phyloP scores from a whole-genome alignment of 257 asterid genomes.

The Asclepias syriaca region DNA sequence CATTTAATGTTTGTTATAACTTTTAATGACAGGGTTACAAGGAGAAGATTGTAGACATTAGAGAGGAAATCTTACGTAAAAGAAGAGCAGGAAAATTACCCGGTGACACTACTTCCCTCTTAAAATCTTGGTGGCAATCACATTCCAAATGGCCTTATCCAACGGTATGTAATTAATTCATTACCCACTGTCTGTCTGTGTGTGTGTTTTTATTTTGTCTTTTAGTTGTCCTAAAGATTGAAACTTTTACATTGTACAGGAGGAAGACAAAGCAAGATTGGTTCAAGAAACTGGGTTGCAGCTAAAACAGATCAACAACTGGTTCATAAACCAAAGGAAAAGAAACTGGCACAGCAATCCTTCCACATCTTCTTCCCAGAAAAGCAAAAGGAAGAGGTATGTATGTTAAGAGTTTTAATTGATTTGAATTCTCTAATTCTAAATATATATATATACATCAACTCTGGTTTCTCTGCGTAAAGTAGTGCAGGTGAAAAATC shows the following conservation, averaged over 20 bases:
- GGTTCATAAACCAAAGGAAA: conserved; percentile 96
- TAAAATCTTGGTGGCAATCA: conserved; percentile 86
- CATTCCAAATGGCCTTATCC: conserved; percentile 95
- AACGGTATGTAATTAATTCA: conserved; percentile 1
- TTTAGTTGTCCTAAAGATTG: neutral
- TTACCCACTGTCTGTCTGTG: neutral
- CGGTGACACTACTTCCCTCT: conserved; percentile 68
- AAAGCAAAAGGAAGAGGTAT: conserved; percentile 90
- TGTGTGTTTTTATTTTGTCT: too few relatives aligned
- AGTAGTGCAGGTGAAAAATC: conserved; percentile 35
- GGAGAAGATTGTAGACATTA: conserved; percentile 56
- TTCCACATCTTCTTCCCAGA: conserved; percentile 71
- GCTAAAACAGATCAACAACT: conserved; percentile 80
- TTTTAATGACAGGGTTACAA: conserved; percentile 38
- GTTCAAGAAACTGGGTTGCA: conserved; percentile 94
- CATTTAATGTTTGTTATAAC: neutral
- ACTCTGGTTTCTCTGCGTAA: conserved; percentile 6
- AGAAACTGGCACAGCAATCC: conserved; percentile 95
- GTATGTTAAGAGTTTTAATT: conserved; percentile 21
- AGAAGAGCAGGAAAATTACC: conserved; percentile 82
- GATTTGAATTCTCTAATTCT: neutral
- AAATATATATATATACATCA: neutral
- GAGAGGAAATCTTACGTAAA: conserved; percentile 64
- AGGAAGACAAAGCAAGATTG: conserved; percentile 84
- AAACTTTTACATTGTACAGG: conserved; percentile 28